Evolutionary conservation across 129 eudicot genomes (phyloP), one percentile per base, ranked within the genome.

Genomic region (Calendula officinalis): DNA sequence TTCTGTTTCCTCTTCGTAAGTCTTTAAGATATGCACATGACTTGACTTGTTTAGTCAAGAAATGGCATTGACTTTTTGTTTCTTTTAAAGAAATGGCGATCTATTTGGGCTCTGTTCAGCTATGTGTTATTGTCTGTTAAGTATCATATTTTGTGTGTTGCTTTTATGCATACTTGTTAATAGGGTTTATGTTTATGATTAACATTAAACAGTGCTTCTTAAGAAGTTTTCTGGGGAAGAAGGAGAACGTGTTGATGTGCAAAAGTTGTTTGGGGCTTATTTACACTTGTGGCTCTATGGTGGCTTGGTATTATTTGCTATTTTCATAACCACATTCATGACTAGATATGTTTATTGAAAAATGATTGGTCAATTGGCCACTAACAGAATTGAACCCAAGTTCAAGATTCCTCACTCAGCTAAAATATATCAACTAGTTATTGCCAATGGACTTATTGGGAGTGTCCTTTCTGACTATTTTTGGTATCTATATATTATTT

Each of bases 391-490:
- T 61, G 99, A 94, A 82, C 99, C 99, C 3, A 83, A 94, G 80
- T 94, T 89, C 66, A 76, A 85, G 53, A 73, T 94, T 56, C 99
- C 99, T 15, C 97, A 94, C 75, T 94, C 99, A 7, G 88, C 83
- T 35, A 94, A 75, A 76, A 51, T 86, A 89, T 97, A 94, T 48
- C 97, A 94, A 78, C 88, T 94, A 33, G 95, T 94, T 70, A 82
- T 94, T 70, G 97, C 97, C 52, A 94, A 94, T 60, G 99, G 99
- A 64, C 85, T 94, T 66, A 50, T 94, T 54, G 99, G 99, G 64
- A 94, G 99, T 72, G 99, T 94, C 37, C 90, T 94, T 58, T 94
- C 97, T 3, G 99, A 94, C 73, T 94, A 94, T 74, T 86, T 94
- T 69, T 94, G 99, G 99, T 89, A 82, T 34, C 79, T 27, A 36